Base-by-base conservation (phyloP, 768 basidiomycete genomes). In the Leucosporidium creatinivorum region DNA sequence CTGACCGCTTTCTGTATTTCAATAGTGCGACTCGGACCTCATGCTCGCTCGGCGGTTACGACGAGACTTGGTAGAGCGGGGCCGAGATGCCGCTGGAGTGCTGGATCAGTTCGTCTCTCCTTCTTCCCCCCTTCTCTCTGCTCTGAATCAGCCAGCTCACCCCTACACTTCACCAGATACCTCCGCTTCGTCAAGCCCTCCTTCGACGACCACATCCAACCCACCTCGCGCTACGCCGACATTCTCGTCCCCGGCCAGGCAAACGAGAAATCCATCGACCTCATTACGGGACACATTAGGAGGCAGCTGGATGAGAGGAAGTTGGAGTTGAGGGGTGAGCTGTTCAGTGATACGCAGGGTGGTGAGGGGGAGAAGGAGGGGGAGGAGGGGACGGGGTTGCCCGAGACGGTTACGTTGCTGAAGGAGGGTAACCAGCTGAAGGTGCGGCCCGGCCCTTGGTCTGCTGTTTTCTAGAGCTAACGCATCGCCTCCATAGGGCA, bases 241-340 rank as follows among this genome's bases (percentile, higher is more conserved):
- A 91, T 99, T 48, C 93, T 97, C 71, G 93, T 99, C n/a, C 93
- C 93, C 2, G 94, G 94, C 4, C 85, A 85, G 4, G 86, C 91
- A 70, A 98, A 98, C 75, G 77, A 84, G 26, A 87, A 94, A 15
- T 93, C 94, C 5, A 92, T 96, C 63, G 93, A 96, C 68, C 82
- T 99, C 49, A 91, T 99, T 62, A 86, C 87, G 21, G 91, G 90
- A 3, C 96, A 98, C 76, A 85, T 98, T 65, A 84, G 86, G 31
- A 84, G 87, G 49, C 87, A 96, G 77, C 83, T 98, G 56, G 84
- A 86, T 60, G 88, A 91, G 62, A 86, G 93, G 5, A 83, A 86
- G 5, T 84, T 85, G 28, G 82, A 83, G 50, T 87, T 97, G 75
- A 81, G 92, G 21, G 83, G 84, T 68, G 84, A 86, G 75, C 85